Percentiles rank a stretch among this genome's conserved stretches.
Conservation (phyloP, 768 basidiomycete genomes). For the Lanmaoa pseudosensibilis region DNA sequence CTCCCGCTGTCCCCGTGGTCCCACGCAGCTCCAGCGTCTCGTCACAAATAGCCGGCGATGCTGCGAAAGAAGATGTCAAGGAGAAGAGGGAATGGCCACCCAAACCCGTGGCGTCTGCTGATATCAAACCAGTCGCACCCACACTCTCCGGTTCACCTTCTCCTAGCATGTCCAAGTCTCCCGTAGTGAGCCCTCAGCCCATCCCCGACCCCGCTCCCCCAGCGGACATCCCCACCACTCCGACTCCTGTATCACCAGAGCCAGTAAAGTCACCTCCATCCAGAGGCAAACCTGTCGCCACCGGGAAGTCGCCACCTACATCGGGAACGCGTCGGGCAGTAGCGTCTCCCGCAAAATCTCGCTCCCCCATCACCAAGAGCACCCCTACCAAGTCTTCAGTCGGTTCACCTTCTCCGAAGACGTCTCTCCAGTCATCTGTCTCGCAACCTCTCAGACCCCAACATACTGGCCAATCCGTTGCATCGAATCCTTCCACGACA, state of each 20-base stretch:
- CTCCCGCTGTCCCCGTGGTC: constrained; percentile 36
- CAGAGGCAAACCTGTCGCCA: constrained; percentile 13
- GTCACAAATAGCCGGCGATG: constrained; percentile 64
- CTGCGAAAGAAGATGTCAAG: constrained; percentile 63
- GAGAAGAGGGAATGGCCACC: constrained; percentile 82
- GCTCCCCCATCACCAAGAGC: constrained; percentile 17
- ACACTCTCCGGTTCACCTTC: constrained; percentile 38
- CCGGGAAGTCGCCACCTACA: constrained; percentile 25
- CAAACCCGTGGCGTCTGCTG: constrained; percentile 36
- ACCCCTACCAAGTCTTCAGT: constrained; percentile 23
- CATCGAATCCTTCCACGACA: constrained; percentile 32
- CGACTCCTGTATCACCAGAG: constrained; percentile 23
- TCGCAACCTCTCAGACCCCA: constrained; percentile 40
- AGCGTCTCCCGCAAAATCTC: constrained; percentile 33
- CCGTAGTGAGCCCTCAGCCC: constrained; percentile 32
- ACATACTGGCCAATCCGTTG: constrained; percentile 43
- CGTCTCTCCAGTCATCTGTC: constrained; percentile 36
- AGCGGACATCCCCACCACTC: constrained; percentile 18
- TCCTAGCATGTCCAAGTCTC: constrained; percentile 16
- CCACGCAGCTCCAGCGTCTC: constrained; percentile 67
- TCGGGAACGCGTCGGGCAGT: constrained; percentile 19
- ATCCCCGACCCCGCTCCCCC: constrained; percentile 25
- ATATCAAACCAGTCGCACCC: constrained; percentile 36
- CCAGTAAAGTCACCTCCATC: constrained; percentile 23
- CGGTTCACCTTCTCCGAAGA: constrained; percentile 30